phyloP scores from a whole-genome alignment of 2,329 filamentous ascomycete genomes.

The Pyrenochaeta sp. region DNA sequence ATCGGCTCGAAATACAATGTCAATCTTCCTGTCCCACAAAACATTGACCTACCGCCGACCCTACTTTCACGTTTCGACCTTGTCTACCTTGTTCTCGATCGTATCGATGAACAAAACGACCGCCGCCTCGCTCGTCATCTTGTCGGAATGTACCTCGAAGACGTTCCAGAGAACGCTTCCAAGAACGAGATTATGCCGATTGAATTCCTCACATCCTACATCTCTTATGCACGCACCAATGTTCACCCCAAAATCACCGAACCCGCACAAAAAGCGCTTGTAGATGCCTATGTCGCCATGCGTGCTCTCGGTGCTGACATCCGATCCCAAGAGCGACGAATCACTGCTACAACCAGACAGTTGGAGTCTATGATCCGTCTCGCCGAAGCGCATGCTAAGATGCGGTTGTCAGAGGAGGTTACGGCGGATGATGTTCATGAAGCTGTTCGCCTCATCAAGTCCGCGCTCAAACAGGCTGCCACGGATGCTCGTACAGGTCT shows the following conservation, averaged over 20 bases:
- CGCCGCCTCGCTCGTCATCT: slow-evolving; percentile 90
- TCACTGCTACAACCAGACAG: slow-evolving; percentile 96
- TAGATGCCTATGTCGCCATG: slow-evolving; percentile 91
- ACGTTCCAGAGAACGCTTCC: slow-evolving; percentile 85
- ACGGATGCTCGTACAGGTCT: slow-evolving; percentile 89
- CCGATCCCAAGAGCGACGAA: slow-evolving; percentile 89
- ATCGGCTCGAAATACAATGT: slow-evolving; percentile 98
- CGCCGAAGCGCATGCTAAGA: slow-evolving; percentile 95
- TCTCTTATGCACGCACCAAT: slow-evolving; percentile 90
- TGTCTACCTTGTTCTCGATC: slow-evolving; percentile 95
- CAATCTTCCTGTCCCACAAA: slow-evolving; percentile 93
- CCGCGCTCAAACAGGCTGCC: slow-evolving; percentile 94
- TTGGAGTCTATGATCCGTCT: slow-evolving; percentile 99
- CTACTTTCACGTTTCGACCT: slow-evolving; percentile 95
- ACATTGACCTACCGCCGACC: slow-evolving; percentile 96
- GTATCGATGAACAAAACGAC: slow-evolving; percentile 88
- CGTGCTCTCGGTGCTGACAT: slow-evolving; percentile 79
- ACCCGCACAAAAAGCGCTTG: slow-evolving; percentile 82
- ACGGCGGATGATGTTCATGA: slow-evolving; percentile 85
- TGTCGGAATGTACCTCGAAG: slow-evolving; percentile 95
- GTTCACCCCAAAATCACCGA: slow-evolving; percentile 84
- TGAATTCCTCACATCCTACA: slow-evolving; percentile 95
- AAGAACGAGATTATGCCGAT: slow-evolving; percentile 80
- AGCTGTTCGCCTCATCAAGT: slow-evolving; percentile 90
- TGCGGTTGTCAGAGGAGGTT: slow-evolving; percentile 83